phyloP scores from a whole-genome alignment of 2,329 filamentous ascomycete genomes.

The Fusarium hostae region DNA sequence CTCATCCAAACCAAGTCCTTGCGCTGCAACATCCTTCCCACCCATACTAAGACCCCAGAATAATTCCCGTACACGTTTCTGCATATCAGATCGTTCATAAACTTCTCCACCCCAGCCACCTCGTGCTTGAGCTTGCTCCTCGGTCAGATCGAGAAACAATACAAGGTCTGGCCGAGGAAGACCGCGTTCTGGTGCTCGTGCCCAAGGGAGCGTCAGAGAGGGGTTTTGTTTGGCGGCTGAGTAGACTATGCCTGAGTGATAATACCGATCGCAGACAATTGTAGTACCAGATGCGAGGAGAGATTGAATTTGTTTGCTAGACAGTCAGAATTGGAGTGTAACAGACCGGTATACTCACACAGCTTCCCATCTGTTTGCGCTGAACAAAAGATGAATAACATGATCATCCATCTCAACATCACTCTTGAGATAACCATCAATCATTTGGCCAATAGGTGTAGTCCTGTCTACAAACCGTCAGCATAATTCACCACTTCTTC shows the following conservation, averaged over 20 bases:
- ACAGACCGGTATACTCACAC: conserved; percentile 54
- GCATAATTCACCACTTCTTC: not conserved
- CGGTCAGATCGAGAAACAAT: conserved; percentile 85
- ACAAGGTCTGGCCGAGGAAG: conserved; percentile 89
- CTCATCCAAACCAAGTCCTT: conserved; percentile 40
- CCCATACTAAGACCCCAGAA: conserved; percentile 71
- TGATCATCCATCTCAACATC: conserved; percentile 83
- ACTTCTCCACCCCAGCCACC: conserved; percentile 91
- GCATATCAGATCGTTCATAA: conserved; percentile 88
- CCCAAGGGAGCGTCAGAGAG: conserved; percentile 78
- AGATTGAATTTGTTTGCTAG: conserved; percentile 61
- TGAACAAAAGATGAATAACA: conserved; percentile 89
- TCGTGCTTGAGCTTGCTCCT: conserved; percentile 75
- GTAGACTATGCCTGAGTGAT: conserved; percentile 94
- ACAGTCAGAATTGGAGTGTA: conserved; percentile 1
- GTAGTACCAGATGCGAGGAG: conserved; percentile 74
- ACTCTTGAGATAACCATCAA: conserved; percentile 82
- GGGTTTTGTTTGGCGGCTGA: conserved; percentile 86
- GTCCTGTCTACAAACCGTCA: conserved; percentile 70
- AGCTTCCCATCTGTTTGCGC: conserved; percentile 89
- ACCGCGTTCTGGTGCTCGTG: conserved; percentile 83
- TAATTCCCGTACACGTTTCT: conserved; percentile 78
- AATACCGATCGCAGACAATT: conserved; percentile 91
- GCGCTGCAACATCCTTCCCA: conserved; percentile 50
- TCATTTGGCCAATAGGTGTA: conserved; percentile 87